These are phyloP conservation scores for Wickerhamomyces subpelliculosus DNA, from an alignment of 805 yeast species.

Conservation along the genomic window DNA sequence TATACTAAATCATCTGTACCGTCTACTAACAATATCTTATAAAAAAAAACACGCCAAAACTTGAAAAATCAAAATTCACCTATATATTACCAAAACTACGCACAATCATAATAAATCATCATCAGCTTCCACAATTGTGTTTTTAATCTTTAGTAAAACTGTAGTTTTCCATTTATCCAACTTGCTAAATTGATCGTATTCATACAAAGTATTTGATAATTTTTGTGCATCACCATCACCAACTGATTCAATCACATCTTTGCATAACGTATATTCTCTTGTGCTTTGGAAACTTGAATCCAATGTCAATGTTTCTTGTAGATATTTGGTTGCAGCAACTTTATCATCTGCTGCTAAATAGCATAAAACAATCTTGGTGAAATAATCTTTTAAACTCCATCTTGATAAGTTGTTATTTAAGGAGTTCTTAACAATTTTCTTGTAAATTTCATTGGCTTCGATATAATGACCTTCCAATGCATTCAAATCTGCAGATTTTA, in stretches of 20 bases:
- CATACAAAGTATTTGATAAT: conserved; percentile 67
- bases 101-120: conserved; percentile 41
- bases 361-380: conserved; percentile 76
- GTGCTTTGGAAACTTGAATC: conserved; percentile 73
- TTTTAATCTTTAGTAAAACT: conserved; percentile 75
- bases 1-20: too few relatives aligned
- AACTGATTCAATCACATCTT: conserved; percentile 65
- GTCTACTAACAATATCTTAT: too few relatives aligned
- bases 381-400: conserved; percentile 93
- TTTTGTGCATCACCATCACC: conserved; percentile 73
- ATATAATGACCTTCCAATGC: conserved; percentile 70
- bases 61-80: neutral
- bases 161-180: conserved; percentile 89
- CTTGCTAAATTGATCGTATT: conserved; percentile 80
- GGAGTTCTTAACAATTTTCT: conserved; percentile 69
- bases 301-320: conserved; percentile 56
- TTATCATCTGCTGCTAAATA: conserved; percentile 77
- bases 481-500: conserved; percentile 84
- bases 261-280: conserved; percentile 66
- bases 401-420: conserved; percentile 67
- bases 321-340: conserved; percentile 75
- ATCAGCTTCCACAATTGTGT: conserved; percentile 60
- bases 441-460: conserved; percentile 72
- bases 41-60: neutral
- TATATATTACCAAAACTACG: neutral